A percentile compares a stretch with the other conserved stretches of the same genome.
Evolutionary conservation across 768 basidiomycete genomes (phyloP).

Genomic region (Phlebiopsis gigantea): DNA sequence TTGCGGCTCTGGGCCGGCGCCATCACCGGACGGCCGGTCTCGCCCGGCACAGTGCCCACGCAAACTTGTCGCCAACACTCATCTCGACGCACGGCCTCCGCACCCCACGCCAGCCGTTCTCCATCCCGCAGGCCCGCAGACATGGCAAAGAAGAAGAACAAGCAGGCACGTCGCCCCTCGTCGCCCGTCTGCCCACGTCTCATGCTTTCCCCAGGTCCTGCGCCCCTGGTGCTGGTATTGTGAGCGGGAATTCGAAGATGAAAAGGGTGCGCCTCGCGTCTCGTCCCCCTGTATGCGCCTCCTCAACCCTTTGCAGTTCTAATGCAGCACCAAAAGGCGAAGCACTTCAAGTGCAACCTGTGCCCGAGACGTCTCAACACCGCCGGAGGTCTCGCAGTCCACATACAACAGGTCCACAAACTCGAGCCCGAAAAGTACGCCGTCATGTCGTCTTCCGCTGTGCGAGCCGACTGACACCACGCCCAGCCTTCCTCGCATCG

Average conservation of each 20-base stretch:
- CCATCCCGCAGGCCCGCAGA: background rate
- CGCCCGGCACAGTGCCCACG: background rate
- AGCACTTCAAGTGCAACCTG: conserved; percentile 97
- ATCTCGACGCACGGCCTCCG: background rate
- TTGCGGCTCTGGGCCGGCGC: background rate
- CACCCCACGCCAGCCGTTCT: background rate
- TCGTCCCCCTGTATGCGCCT: background rate
- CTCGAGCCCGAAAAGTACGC: conserved; percentile 80
- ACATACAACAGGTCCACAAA: conserved; percentile 98
- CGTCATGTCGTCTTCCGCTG: background rate
- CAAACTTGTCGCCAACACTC: conserved; percentile 8
- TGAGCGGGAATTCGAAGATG: conserved; percentile 98
- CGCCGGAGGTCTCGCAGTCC: conserved; percentile 95
- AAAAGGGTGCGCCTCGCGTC: conserved; percentile 66
- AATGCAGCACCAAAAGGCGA: conserved; percentile 99
- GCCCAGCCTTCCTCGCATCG: conserved; percentile 74
- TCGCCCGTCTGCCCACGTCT: conserved; percentile 4
- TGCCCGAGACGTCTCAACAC: conserved; percentile 95
- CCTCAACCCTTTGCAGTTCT: conserved; percentile 51
- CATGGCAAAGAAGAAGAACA: conserved; percentile 55
- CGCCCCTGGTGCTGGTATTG: conserved; percentile 99
- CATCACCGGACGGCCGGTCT: background rate
- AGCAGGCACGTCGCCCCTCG: conserved; percentile 31
- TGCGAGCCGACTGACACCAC: conserved; percentile 7
- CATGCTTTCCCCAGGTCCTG: conserved; percentile 47